Base-by-base conservation (phyloP, 2,329 filamentous ascomycete species). In the Orbilia javanica region DNA sequence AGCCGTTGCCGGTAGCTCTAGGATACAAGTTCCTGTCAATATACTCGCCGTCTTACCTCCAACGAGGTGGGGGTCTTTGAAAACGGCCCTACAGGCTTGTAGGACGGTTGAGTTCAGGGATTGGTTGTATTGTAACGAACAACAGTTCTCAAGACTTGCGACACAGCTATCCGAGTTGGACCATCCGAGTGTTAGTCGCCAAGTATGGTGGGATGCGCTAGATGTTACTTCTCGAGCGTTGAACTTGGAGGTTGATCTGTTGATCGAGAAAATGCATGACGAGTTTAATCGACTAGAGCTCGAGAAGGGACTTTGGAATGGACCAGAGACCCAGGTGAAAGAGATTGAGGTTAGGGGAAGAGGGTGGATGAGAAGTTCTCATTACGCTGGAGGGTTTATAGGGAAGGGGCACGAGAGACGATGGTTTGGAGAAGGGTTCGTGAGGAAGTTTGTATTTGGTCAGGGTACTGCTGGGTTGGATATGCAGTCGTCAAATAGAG, bases 221-320 rank as follows among this genome's bases (percentile, higher is more conserved):
- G 67, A 68, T 50, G 75, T 73, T 22, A 79, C 75, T 0, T 64
- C 52, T 25, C 22, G 66, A 31, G 68, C 67, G 7, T 65, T 79
- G 48, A 73, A 73, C 39, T 48, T 72, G 52, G 75, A 79, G 29
- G 68, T 79, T 29, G 75, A 79, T 39, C 55, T 79, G 27, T 42
- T 79, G 68, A 79, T 79, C 13, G 75, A 79, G 52, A 77, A 79
- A 53, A 79, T 72, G 67, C 63, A 72, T 64, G 75, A 73, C 57
- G 69, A 79, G 44, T 77, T 71, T 22, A 77, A 67, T 42, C 64
- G 67, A 11, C 50, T 72, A 25, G 75, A 79, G 18, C 34, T 79
- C 31, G 69, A 72, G 44, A 72, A 72, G 34, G 75, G 44, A 8
- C 63, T 73, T 25, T 79, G 75, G 68, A 79, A 64, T 13, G 62